Evolutionary conservation across 2,329 filamentous ascomycete genomes (phyloP), one percentile per base, ranked within the genome.

Genomic region (Epichloe glyceriae): DNA sequence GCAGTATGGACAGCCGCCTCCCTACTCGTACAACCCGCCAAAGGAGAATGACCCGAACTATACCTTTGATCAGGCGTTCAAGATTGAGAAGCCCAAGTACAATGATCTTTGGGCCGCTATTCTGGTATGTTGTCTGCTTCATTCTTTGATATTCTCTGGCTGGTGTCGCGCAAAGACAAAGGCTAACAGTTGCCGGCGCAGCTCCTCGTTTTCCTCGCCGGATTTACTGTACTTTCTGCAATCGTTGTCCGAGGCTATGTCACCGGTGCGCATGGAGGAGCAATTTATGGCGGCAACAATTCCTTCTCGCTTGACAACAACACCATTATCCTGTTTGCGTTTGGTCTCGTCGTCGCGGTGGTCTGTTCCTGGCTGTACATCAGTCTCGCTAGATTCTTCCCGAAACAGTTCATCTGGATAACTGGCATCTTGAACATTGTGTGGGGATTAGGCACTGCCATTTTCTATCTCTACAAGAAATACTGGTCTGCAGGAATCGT

Each of bases 351-450:
- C 15, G 74, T 89, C 39, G 86, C 88, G 5, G 74, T 90, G 20
- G 75, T 87, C 1, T 71, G 95, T 41, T 90, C 86, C 37, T 86
- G 81, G 61, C 73, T 70, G 20, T 97, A 96, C 64, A 80, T 96
- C 59, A 80, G 81, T 67, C 66, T 83, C 2, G 86, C 87, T 6
- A 80, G 88, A 50, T 70, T 78, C 45, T 91, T 91, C 57, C 89
- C 90, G 3, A 94, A 93, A 69, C 80, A 88, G 62, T 89, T 95
- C 58, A 94, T 96, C 63, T 96, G 88, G 87, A 79, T 89, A 39
- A 94, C 89, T 0, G 88, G 88, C 12, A 91, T 95, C 48, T 73
- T 95, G 51, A 94, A 96, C 66, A 85, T 95, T 60, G 70, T 85
- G 50, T 84, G 88, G 59, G 88, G 87, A 0, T 72, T 96, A n/a